A percentile compares a stretch with the other conserved stretches of the same genome.
Evolutionary conservation across 345 rosid genomes (phyloP).

Genomic region (Viola odorata): DNA sequence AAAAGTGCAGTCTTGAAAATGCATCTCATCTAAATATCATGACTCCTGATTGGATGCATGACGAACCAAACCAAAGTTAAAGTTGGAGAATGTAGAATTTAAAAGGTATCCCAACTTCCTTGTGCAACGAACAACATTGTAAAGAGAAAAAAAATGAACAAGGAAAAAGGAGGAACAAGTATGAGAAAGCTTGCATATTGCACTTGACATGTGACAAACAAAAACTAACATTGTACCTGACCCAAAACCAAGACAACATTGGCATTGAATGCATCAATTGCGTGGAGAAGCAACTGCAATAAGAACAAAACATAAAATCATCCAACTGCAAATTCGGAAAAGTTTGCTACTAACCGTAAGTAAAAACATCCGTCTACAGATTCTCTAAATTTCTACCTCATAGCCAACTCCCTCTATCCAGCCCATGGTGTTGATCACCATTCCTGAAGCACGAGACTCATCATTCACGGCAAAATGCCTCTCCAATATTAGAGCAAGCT

Average conservation of each 20-base stretch:
- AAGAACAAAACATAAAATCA: constrained; percentile 1
- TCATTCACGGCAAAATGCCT: constrained; percentile 61
- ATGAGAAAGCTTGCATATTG: no score
- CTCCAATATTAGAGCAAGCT: constrained; percentile 78
- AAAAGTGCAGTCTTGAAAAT: no score
- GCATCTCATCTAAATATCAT: no score
- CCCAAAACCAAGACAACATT: constrained; percentile 88
- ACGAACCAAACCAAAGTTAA: not conserved
- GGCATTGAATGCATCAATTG: constrained; percentile 72
- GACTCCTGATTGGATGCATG: no score
- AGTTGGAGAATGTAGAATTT: not conserved
- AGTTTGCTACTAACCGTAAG: not conserved
- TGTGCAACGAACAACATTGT: not conserved
- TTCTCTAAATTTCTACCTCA: constrained; percentile 39
- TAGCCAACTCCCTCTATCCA: constrained; percentile 94
- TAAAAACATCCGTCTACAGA: not conserved
- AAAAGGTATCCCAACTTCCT: not conserved
- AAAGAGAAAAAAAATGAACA: not conserved
- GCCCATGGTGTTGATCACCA: constrained; percentile 95
- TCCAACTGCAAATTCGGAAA: not conserved
- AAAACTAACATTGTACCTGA: constrained; percentile 39
- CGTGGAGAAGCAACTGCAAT: constrained; percentile 72
- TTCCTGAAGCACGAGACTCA: constrained; percentile 79
- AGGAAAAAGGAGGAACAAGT: not conserved
- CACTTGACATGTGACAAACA: not conserved